A percentile compares a stretch with the other conserved stretches of the same genome.
Conservation (phyloP, 2,329 filamentous ascomycete genomes). For the Escovopsis sp. region DNA sequence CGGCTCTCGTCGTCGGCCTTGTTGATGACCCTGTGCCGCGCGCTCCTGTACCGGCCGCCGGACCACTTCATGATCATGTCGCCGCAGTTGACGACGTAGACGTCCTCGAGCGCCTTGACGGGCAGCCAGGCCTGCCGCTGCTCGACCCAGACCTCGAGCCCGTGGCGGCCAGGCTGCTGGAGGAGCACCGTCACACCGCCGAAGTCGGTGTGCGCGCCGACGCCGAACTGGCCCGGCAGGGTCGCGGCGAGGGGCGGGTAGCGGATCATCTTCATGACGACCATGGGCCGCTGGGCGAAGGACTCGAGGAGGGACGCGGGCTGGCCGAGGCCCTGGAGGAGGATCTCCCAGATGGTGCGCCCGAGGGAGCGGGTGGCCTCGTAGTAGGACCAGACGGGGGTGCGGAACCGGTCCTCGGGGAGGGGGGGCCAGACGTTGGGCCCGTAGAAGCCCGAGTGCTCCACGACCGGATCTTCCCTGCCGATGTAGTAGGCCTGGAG, state of each 20-base stretch:
- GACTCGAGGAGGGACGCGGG: conserved; percentile 7
- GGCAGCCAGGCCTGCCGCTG: conserved; percentile 13
- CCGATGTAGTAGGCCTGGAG: no score
- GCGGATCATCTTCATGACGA: conserved; percentile 11
- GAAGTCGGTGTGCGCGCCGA: conserved; percentile 18
- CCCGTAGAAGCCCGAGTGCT: conserved; percentile 6
- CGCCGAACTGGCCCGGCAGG: background rate
- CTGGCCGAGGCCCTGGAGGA: background rate
- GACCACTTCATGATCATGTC: conserved; percentile 21
- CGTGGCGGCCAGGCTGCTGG: conserved; percentile 15
- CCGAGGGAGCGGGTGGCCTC: background rate
- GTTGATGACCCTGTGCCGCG: conserved; percentile 15
- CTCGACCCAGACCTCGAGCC: conserved; percentile 15
- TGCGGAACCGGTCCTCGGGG: conserved; percentile 3
- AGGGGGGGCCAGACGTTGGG: conserved; percentile 12
- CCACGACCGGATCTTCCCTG: conserved; percentile 4
- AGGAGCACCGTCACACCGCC: conserved; percentile 16
- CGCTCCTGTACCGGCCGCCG: conserved; percentile 15
- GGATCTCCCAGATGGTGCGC: background rate
- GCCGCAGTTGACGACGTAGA: conserved; percentile 23
- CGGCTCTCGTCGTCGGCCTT: background rate
- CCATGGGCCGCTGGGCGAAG: conserved; percentile 9
- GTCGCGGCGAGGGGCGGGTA: conserved; percentile 4
- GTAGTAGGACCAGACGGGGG: background rate
- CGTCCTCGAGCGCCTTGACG: conserved; percentile 15